phyloP scores from a whole-genome alignment of 1,284 basidiomycete genomes.

The Trametes sp. region DNA sequence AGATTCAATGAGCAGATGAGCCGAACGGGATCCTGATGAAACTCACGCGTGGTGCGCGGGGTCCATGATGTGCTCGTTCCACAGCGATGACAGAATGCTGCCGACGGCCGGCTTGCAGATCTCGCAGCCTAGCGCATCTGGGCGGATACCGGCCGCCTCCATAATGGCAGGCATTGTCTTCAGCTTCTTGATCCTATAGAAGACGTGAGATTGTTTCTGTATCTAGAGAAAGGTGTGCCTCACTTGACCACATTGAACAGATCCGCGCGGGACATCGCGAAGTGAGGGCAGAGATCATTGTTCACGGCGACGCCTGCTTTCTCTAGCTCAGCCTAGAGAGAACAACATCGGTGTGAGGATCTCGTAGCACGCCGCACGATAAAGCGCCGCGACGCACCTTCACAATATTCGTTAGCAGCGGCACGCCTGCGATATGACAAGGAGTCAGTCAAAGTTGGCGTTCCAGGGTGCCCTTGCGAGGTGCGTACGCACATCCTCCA shows the following conservation, averaged over 20 bases:
- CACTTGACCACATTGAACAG: constrained; percentile 73
- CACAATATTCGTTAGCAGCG: constrained; percentile 56
- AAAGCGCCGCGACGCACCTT: constrained; percentile 40
- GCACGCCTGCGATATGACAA: constrained; percentile 44
- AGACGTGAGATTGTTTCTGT: not conserved
- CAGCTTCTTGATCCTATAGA: constrained; percentile 63
- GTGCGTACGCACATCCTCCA: constrained; percentile 69
- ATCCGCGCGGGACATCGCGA: constrained; percentile 72
- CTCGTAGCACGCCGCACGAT: not conserved
- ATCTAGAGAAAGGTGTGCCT: constrained; percentile 9
- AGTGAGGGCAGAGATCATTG: constrained; percentile 75
- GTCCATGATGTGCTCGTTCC: constrained; percentile 75
- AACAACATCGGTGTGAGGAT: constrained; percentile 1
- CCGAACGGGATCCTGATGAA: not conserved
- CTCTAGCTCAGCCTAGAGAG: constrained; percentile 62
- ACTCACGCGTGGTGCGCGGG: constrained; percentile 62
- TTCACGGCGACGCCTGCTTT: constrained; percentile 68
- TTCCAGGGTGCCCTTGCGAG: constrained; percentile 51
- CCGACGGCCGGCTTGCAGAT: constrained; percentile 77
- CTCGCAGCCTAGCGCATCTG: constrained; percentile 72
- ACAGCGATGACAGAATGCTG: constrained; percentile 72
- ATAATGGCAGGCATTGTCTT: constrained; percentile 66
- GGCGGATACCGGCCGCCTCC: constrained; percentile 56
- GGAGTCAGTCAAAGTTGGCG: constrained; percentile 12
- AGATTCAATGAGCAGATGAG: not conserved